phyloP scores from a whole-genome alignment of 2,329 filamentous ascomycete species.

The Stagonosporopsis cucurbitacearum region DNA sequence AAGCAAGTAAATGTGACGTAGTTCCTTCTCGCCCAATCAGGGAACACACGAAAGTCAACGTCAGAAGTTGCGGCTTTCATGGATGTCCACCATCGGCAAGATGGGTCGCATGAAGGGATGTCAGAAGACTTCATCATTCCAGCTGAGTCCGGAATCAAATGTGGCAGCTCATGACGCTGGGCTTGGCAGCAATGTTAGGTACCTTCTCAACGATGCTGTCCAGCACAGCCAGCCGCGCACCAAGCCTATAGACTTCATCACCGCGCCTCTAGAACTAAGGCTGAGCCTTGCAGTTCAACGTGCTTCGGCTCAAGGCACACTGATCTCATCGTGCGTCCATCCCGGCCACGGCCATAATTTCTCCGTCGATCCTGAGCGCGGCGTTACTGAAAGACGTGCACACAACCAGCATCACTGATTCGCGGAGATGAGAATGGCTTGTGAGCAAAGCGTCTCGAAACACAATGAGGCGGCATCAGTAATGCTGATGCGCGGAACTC shows the following conservation, averaged over 20 bases:
- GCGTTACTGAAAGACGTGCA: conserved; percentile 4
- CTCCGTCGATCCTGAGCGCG: background rate
- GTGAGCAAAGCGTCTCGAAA: background rate
- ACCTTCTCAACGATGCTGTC: too few relatives aligned
- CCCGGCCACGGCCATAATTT: conserved; percentile 1
- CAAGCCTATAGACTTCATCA: background rate
- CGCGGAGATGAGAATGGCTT: background rate
- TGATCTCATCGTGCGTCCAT: conserved; percentile 5
- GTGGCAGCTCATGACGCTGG: background rate
- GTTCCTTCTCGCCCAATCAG: background rate
- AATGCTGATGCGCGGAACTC: conserved; percentile 10
- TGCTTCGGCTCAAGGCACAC: background rate
- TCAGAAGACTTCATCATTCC: background rate
- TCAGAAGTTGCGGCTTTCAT: background rate
- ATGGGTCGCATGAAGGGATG: background rate
- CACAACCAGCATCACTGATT: background rate
- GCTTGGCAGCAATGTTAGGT: background rate
- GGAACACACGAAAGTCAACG: conserved; percentile 4
- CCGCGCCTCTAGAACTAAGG: background rate
- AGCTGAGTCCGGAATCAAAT: background rate
- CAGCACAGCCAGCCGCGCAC: background rate
- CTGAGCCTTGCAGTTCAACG: background rate
- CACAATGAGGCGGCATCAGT: conserved; percentile 1
- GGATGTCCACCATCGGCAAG: background rate
- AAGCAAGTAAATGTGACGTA: conserved; percentile 11